Base-by-base conservation (phyloP, 2,329 filamentous ascomycete genomes). In the Colletotrichum zoysiae region DNA sequence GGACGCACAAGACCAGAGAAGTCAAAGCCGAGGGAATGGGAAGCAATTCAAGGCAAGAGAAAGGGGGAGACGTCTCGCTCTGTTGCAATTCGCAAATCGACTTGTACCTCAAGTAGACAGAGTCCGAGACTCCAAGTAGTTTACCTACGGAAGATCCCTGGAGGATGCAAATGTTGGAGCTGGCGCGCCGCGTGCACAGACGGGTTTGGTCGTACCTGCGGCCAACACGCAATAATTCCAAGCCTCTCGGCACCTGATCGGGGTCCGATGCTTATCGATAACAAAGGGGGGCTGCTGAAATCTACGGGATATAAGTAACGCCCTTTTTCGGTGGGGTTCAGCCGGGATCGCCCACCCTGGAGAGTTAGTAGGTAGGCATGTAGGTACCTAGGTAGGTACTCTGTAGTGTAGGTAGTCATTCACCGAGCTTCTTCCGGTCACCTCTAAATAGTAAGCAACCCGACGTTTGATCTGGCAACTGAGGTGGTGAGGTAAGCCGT, bases 181-280 rank as follows among this genome's bases (percentile, higher is more conserved):
- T 72, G 65, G 26, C 26, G 59, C 57, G 42, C 53, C 44, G 40
- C 23, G 69, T 65, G 65, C 65, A 69, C 65, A 71, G 59, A 64
- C 58, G 40, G 51, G 51, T 70, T 50, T 38, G 59, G 51, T 57
- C 26, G 58, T 58, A 42, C 51, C 51, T 56, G 62, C 46, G 44
- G 56, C 48, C 50, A 57, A 61, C 57, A 57, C 35, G 57, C 50
- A 61, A 53, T 61, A 59, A 67, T 64, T 63, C 30, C 48, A 67
- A 26, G 35, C 63, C 67, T 73, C 68, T 68, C 69, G 69, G 71
- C 69, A 74, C 71, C 69, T 74, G 71, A 74, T 69, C 69, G 60
- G 67, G 57, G 61, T 64, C 16, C 11, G 11, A 4, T 12, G 51
- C 35, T 71, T 71, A 71, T 71, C 69, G 69, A 71, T 69, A 71